Evolutionary conservation across 2,329 filamentous ascomycete genomes (phyloP), one percentile per base, ranked within the genome.

Genomic region (Botrytis cinerea): DNA sequence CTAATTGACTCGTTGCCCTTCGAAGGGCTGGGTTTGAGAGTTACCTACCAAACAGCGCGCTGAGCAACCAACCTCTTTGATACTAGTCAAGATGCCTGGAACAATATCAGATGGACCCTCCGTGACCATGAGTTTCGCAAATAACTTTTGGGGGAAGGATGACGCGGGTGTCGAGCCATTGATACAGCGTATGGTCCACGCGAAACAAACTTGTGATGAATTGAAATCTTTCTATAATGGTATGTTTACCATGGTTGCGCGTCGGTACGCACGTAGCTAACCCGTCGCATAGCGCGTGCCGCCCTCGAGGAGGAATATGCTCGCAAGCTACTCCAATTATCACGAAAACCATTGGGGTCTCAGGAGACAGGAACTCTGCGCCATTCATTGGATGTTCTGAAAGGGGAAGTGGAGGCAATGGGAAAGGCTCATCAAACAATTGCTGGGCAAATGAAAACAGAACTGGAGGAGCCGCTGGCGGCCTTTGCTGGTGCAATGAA

Each of bases 61-160:
- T 28, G 28, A 63, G n/a, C 51, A 43, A 62, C 51, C 63, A 28
- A 57, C 51, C 51, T 16, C n/a, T 28, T 57, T 69, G 35, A 69
- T 35, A 46, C 32, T 71, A 72, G 73, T 71, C 76, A 79, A 71
- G 59, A 80, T 80, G 80, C 79, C 79, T 64, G 79, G 76, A 74
- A 79, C 79, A 71, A 76, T 80, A 70, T 80, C 77, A 54, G 80
- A 82, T 74, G 79, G 79, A 48, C 81, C 81, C n/a, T 78, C 81
- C 59, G 81, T 82, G 45, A 75, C 81, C 46, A 75, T 83, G 75
- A 83, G 82, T 76, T 83, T 99, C 85, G 95, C 96, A 80, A 99
- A 99, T 85, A 99, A 99, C 83, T 99, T 99, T 84, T 99, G 96
- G 96, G 96, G 96, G 76, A 98, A 97, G 86, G 95, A 98, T 82